Conservation (phyloP, 805 yeast genomes). For the Metschnikowia bowlesiae region DNA sequence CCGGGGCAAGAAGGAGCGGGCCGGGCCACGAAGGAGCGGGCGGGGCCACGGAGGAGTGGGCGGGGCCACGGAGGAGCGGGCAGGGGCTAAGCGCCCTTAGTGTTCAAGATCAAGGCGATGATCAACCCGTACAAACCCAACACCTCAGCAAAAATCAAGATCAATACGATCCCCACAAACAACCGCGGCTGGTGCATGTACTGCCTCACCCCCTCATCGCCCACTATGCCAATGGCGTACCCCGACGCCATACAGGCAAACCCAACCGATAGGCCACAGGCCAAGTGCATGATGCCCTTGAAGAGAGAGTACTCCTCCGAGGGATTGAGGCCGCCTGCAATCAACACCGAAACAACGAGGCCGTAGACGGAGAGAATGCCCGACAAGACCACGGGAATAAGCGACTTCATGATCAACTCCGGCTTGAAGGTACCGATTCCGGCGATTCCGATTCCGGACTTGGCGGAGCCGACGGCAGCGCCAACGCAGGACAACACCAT, state of each 20-base stretch:
- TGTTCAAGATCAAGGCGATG: slow-evolving; percentile 86
- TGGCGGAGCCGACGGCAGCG: slow-evolving; percentile 98
- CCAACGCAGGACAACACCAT: slow-evolving; percentile 93
- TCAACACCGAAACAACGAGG: slow-evolving; percentile 89
- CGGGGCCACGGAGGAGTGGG: too few species aligned
- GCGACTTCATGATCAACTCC: slow-evolving; percentile 89
- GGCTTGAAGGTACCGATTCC: slow-evolving; percentile 98
- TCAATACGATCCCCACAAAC: slow-evolving; percentile 85
- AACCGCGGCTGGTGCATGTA: slow-evolving; percentile 83
- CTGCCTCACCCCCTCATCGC: slow-evolving; percentile 89
- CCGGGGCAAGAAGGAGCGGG: too few species aligned
- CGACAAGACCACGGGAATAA: slow-evolving; percentile 96
- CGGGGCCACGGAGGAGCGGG: too few species aligned
- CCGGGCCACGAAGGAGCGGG: too few species aligned
- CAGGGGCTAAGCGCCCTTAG: slow-evolving; percentile 51
- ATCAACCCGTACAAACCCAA: slow-evolving; percentile 92
- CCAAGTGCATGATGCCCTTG: slow-evolving; percentile 97
- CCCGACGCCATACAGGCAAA: slow-evolving; percentile 96
- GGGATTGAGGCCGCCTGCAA: slow-evolving; percentile 87
- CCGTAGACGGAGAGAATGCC: slow-evolving; percentile 98
- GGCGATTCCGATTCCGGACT: slow-evolving; percentile 95
- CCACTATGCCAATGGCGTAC: slow-evolving; percentile 91
- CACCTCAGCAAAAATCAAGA: slow-evolving; percentile 87
- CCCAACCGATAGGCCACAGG: slow-evolving; percentile 94
- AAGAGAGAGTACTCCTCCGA: slow-evolving; percentile 75